Evolutionary conservation across 2,329 filamentous ascomycete genomes (phyloP), one percentile per base, ranked within the genome.

Genomic region (Neopestalotiopsis clavispora): DNA sequence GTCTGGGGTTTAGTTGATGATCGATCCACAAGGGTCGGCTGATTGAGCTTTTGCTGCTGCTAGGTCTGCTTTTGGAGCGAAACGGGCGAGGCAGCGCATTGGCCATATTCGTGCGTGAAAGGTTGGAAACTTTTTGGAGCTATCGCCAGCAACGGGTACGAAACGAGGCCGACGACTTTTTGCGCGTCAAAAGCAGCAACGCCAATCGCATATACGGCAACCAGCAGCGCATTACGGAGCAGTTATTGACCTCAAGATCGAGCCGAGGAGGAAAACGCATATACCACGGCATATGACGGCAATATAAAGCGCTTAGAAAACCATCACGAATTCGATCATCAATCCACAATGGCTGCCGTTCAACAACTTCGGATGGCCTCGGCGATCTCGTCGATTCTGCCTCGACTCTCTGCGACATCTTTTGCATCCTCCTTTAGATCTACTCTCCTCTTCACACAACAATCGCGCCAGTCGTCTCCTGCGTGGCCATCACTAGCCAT

Each of bases 401-500:
- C 90, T 65, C 84, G 86, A 70, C 78, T 89, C 61, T 82, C 84
- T 61, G 78, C 83, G 60, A 76, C 82, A 69, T 78, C 78, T 61
- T 76, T 82, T 66, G 78, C 82, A 69, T 77, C 80, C 30, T 78
- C 83, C 34, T 81, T 83, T 62, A 80, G 81, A 74, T 83, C 83
- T 69, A 77, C 82, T 6, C 80, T 81, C 1, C 71, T 86, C 60
- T 84, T 82, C 67, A 82, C 83, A 60, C 80, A 83, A 67, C 83
- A 84, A 71, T 69, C 69, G 64, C 74, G 68, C 67, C 69, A 73
- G 60, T 70, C 45, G 75, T 83, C 71, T 81, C 85, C 65, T 80
- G 86, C 74, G 80, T 74, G 90, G 69, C 85, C 85, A 69, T 86
- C 84, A 72, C 79, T 90, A 40, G 83, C 87, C 17, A 83, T 91